phyloP scores from a whole-genome alignment of 1,284 basidiomycete genomes.

The Fomitiporia mediterranea region DNA sequence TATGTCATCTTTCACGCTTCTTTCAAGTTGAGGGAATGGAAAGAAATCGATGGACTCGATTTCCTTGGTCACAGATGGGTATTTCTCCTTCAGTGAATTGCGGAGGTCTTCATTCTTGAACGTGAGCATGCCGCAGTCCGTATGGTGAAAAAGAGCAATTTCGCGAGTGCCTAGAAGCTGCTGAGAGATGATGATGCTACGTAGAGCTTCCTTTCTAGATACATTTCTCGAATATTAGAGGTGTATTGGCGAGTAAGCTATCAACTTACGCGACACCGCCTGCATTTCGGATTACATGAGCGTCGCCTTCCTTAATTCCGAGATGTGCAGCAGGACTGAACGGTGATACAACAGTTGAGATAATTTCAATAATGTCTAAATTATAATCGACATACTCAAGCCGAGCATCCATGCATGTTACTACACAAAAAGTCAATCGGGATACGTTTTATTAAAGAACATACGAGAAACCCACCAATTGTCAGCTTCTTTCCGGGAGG shows the following conservation, averaged over 20 bases:
- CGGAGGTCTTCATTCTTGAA: constrained; percentile 51
- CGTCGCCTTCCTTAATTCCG: constrained; percentile 59
- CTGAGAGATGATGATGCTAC: constrained; percentile 64
- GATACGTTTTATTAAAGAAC: not conserved
- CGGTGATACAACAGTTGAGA: not conserved
- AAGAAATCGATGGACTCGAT: constrained; percentile 56
- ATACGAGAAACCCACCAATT: constrained; percentile 33
- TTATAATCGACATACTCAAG: constrained; percentile 35
- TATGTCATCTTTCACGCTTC: constrained; percentile 54
- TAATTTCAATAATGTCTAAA: not conserved
- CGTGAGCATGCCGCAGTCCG: constrained; percentile 63
- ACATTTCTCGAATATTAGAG: no score
- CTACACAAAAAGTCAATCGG: constrained; percentile 31
- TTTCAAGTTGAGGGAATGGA: constrained; percentile 49
- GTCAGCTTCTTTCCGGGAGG: constrained; percentile 49
- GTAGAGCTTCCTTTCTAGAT: constrained; percentile 55
- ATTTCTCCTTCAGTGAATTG: constrained; percentile 44
- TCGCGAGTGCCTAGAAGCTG: constrained; percentile 62
- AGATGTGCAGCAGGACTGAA: constrained; percentile 52
- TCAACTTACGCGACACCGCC: constrained; percentile 59
- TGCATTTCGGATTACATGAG: constrained; percentile 66
- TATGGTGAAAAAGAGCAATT: constrained; percentile 63
- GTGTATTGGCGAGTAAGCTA: no score
- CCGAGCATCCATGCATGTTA: constrained; percentile 69
- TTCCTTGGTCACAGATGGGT: constrained; percentile 36